Conservation (phyloP, 2,329 filamentous ascomycete genomes). For the Beauveria brongniartii region DNA sequence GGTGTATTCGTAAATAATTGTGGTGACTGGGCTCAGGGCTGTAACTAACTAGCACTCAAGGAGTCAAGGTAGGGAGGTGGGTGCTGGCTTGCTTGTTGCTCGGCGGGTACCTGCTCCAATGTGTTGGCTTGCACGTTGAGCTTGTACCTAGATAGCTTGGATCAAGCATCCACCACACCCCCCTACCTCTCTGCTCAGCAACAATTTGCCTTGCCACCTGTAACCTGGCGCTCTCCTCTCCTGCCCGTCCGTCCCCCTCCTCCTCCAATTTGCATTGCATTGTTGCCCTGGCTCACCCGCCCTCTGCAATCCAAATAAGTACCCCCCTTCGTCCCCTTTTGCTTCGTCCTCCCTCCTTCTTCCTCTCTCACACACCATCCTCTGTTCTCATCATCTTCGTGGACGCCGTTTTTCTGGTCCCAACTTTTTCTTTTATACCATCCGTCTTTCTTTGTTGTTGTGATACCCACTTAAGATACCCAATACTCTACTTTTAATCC, state of each 20-base stretch:
- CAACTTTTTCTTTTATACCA: conserved; percentile 30
- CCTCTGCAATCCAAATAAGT: conserved; percentile 31
- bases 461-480: conserved; percentile 40
- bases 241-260: conserved; percentile 3
- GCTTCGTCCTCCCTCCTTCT: conserved; percentile 12
- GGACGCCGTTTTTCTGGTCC: conserved; percentile 28
- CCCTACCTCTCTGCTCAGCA: not conserved
- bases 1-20: too few relatives aligned
- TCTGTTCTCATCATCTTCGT: conserved; percentile 26
- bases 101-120: too few relatives aligned
- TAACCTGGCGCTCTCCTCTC: not conserved
- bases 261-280: conserved; percentile 5
- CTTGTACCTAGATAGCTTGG: too few relatives aligned
- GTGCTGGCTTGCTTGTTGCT: too few relatives aligned
- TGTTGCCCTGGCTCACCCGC: conserved; percentile 13
- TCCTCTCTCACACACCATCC: conserved; percentile 15
- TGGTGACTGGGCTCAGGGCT: too few relatives aligned
- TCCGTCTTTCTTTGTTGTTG: conserved; percentile 36
- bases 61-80: too few relatives aligned
- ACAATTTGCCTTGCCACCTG: not conserved
- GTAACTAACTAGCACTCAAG: too few relatives aligned
- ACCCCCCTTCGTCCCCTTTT: conserved; percentile 29
- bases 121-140: too few relatives aligned
- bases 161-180: not conserved
- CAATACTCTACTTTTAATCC: conserved; percentile 33